Evolutionary conservation across 768 basidiomycete species (phyloP).

Genomic region (Exidia glandulosa): DNA sequence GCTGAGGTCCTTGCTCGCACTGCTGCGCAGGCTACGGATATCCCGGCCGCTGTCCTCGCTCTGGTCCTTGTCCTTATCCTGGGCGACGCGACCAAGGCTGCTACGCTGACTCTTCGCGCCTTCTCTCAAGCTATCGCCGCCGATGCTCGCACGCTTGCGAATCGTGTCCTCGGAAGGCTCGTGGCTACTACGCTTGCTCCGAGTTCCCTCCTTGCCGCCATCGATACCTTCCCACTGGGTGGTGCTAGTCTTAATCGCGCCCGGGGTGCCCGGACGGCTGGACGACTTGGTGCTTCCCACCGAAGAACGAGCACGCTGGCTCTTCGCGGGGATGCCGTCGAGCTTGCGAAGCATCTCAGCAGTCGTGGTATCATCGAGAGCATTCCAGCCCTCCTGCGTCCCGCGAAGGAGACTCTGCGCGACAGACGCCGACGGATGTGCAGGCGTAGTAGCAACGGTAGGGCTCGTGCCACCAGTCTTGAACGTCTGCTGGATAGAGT

Average conservation of each 20-base stretch:
- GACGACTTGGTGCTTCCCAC: constrained; percentile 60
- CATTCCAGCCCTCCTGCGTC: constrained; percentile 84
- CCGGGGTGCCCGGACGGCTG: constrained; percentile 62
- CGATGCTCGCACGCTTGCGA: constrained; percentile 7
- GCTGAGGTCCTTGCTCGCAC: constrained; percentile 17
- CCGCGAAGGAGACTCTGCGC: constrained; percentile 79
- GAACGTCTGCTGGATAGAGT: constrained; percentile 66
- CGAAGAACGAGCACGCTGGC: constrained; percentile 66
- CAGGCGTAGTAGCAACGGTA: constrained; percentile 36
- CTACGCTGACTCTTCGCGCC: constrained; percentile 15
- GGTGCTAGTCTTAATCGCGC: constrained; percentile 36
- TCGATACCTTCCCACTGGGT: constrained; percentile 70
- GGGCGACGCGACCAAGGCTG: constrained; percentile 18
- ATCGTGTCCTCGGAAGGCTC: neutral
- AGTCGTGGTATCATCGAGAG: constrained; percentile 78
- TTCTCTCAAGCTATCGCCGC: constrained; percentile 19
- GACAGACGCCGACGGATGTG: constrained; percentile 27
- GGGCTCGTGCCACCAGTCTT: constrained; percentile 8
- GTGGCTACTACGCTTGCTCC: neutral
- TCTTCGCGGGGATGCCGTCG: constrained; percentile 75
- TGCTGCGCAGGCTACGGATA: constrained; percentile 13
- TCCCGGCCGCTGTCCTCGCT: constrained; percentile 35
- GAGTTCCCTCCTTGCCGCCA: constrained; percentile 1
- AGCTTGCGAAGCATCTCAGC: constrained; percentile 86
- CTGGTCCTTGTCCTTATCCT: constrained; percentile 29